Base-by-base conservation (phyloP, 2,329 filamentous ascomycete species). In the Thyridium curvatum region DNA sequence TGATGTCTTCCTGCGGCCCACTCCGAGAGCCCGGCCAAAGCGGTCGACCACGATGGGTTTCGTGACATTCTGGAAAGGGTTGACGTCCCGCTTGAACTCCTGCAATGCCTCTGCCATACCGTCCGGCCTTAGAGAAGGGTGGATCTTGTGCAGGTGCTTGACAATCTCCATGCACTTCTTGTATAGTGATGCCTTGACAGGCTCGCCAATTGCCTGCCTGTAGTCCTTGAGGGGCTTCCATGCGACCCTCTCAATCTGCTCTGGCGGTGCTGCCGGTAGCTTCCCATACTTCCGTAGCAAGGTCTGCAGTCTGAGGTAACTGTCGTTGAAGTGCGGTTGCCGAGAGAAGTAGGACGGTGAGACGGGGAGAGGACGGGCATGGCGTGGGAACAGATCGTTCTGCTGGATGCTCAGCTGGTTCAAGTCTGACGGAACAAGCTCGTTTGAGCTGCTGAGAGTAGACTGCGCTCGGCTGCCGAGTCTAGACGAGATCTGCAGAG, bases 271-370 rank as follows among this genome's bases (percentile, higher is more conserved):
- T 4, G 70, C 75, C 7, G 93, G 93, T 12, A 97, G 74, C 18
- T 79, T 71, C 41, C 79, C 73, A 58, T 93, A 84, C 61, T 79
- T 82, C 38, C 79, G 78, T 41, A 85, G 65, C 17, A 97, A 73
- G 10, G 75, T 71, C 51, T 87, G 78, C 35, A 98, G 72, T 34
- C 71, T 67, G 48, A 97, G 75, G 51, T 85, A 78, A 53, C 86
- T 77, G 64, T 98, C 93, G 63, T 84, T 93, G 70, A 95, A 96
- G 39, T 75, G 72, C 2, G 90, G 85, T 44, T 83, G 83, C 38
- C 84, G 84, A 38, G 88, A 90, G 69, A 97, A 98, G 66, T 98
- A 98, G n/a, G 91, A 93, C 3, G 87, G 82, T 29, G 90, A 95
- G 18, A 75, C 74, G 15, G 93, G 93, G 29, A 96, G 69, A 16